These are phyloP conservation scores for Dothiorella sarmentorum DNA, from an alignment of 2,329 filamentous ascomycete genomes.

Conservation along the genomic window DNA sequence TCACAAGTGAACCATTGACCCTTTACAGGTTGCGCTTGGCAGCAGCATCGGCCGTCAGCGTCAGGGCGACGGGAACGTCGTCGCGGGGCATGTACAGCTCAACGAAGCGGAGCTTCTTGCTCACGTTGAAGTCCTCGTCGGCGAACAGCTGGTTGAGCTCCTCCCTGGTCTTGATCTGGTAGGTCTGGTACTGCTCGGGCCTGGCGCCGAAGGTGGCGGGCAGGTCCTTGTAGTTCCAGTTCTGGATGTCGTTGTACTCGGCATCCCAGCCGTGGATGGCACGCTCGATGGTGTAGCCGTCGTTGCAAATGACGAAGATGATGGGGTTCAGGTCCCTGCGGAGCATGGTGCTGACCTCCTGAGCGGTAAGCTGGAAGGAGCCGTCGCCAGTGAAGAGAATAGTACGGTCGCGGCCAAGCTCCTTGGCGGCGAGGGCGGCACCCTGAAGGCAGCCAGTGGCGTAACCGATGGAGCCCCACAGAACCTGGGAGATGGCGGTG, in stretches of 20 bases:
- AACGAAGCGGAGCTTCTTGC: slow-evolving; percentile 62
- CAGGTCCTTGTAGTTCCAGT: slow-evolving; percentile 70
- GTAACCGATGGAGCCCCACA: slow-evolving; percentile 68
- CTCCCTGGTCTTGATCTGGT: slow-evolving; percentile 65
- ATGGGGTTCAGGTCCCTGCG: slow-evolving; percentile 70
- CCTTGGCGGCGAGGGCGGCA: slow-evolving; percentile 71
- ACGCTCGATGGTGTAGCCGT: slow-evolving; percentile 86
- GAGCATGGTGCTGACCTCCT: slow-evolving; percentile 83
- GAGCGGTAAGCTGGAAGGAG: slow-evolving; percentile 77
- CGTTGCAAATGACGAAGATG: slow-evolving; percentile 83
- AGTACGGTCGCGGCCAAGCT: slow-evolving; percentile 59
- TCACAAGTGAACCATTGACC: slow-evolving; percentile 25
- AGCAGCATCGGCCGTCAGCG: slow-evolving; percentile 67
- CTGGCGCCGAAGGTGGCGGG: slow-evolving; percentile 65
- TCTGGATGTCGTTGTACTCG: slow-evolving; percentile 74
- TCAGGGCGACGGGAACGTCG: slow-evolving; percentile 69
- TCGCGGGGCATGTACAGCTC: slow-evolving; percentile 78
- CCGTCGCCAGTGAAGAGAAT: slow-evolving; percentile 89
- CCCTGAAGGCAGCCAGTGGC: slow-evolving; percentile 61
- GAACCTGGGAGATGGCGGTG: slow-evolving; percentile 75
- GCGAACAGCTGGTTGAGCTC: slow-evolving; percentile 64
- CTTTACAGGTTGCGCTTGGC: slow-evolving; percentile 62
- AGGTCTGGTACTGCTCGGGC: slow-evolving; percentile 57
- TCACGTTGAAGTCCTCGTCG: slow-evolving; percentile 58
- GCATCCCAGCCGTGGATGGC: slow-evolving; percentile 81